Percentiles rank a stretch among this genome's conserved stretches.
phyloP scores from a whole-genome alignment of 108 stramenopile genomes.

The Mediolabrus comicus region DNA sequence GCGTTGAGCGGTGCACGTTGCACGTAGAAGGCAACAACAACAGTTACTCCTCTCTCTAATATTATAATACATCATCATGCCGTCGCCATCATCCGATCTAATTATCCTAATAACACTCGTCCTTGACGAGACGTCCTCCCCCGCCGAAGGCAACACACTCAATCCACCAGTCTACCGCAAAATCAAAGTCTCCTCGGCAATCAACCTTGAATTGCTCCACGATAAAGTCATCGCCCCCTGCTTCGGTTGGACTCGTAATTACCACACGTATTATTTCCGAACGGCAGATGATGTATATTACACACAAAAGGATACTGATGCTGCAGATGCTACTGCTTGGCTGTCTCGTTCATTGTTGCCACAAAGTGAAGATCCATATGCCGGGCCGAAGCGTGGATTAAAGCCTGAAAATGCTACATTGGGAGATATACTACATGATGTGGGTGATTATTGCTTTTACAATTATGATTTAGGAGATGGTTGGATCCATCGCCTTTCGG shows the following conservation, averaged over 20 bases:
- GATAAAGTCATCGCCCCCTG: constrained; percentile 27
- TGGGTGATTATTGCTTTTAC: constrained; percentile 20
- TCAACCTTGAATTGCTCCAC: constrained; percentile 23
- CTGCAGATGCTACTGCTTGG: background rate
- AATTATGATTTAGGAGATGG: constrained; percentile 38
- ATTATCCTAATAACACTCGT: constrained; percentile 4
- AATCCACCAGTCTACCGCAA: constrained; percentile 23
- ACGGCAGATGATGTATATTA: background rate
- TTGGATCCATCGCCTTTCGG: constrained; percentile 14
- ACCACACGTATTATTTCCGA: constrained; percentile 27
- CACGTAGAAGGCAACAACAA: too few species aligned
- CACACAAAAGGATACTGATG: background rate
- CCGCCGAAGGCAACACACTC: constrained; percentile 4
- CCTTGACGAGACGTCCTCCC: background rate
- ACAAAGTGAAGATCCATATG: background rate
- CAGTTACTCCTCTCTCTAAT: too few species aligned
- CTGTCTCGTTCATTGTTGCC: background rate
- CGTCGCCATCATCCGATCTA: background rate
- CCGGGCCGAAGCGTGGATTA: background rate
- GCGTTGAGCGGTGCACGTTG: too few species aligned
- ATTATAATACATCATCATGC: too few species aligned
- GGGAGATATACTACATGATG: constrained; percentile 15
- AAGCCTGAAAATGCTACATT: constrained; percentile 13
- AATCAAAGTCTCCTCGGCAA: constrained; percentile 15
- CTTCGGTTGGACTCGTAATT: constrained; percentile 33